A percentile compares a stretch with the other conserved stretches of the same genome.
phyloP scores from a whole-genome alignment of 148 eudicot species.

The Fallopia convolvulus region DNA sequence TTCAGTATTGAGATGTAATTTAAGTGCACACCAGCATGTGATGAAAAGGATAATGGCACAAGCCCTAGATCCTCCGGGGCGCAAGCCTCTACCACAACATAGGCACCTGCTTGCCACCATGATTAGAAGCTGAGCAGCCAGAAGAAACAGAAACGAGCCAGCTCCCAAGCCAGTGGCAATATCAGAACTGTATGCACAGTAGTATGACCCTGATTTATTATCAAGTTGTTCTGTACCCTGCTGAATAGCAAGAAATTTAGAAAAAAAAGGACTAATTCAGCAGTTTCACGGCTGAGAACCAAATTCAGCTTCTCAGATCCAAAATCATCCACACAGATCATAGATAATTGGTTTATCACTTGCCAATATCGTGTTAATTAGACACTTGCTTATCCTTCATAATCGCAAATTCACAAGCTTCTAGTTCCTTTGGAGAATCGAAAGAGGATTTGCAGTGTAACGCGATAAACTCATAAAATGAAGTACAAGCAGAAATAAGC shows the following conservation, averaged over 20 bases:
- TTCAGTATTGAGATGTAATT: not conserved
- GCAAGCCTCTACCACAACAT: constrained; percentile 47
- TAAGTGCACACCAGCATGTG: constrained; percentile 38
- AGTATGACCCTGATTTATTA: not conserved
- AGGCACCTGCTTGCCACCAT: constrained; percentile 53
- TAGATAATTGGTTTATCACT: not conserved
- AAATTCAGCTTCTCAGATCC: not conserved
- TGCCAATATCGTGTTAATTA: not conserved
- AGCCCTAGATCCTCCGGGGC: constrained; percentile 47
- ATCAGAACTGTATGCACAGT: constrained; percentile 52
- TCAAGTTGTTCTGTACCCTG: constrained; percentile 3
- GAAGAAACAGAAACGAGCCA: constrained; percentile 43
- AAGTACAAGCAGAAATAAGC: not conserved
- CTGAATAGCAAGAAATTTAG: not conserved
- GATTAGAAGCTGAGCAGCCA: constrained; percentile 42
- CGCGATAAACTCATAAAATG: no score
- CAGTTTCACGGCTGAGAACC: not conserved
- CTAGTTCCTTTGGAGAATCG: not conserved
- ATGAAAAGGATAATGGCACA: constrained; percentile 51
- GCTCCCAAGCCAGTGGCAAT: constrained; percentile 52
- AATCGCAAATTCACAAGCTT: no score
- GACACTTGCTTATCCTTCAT: not conserved
- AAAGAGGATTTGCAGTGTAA: not conserved
- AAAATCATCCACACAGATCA: not conserved
- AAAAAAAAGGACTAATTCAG: not conserved